phyloP scores from a whole-genome alignment of 106 monocot genomes.

The Dendrobium catenatum region DNA sequence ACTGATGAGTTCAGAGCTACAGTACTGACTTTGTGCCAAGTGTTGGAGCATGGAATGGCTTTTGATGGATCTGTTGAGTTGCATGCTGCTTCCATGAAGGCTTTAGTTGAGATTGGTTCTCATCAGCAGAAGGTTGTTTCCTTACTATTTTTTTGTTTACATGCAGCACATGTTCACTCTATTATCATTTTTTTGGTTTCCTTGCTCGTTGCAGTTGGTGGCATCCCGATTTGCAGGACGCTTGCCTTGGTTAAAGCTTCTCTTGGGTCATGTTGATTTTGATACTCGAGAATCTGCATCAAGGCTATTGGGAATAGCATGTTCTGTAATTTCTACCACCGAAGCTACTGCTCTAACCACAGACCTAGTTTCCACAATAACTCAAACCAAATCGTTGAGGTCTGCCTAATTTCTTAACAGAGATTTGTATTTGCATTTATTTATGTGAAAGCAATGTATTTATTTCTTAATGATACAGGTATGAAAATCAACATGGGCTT shows the following conservation, averaged over 20 bases:
- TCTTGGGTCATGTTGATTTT: conserved; percentile 71
- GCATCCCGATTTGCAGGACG: conserved; percentile 56
- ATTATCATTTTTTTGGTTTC: conserved; percentile 7
- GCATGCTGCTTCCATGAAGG: conserved; percentile 65
- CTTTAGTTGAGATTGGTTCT: conserved; percentile 74
- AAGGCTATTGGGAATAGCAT: conserved; percentile 67
- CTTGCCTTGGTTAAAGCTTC: conserved; percentile 59
- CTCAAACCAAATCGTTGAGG: conserved; percentile 44
- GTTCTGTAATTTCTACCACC: conserved; percentile 44
- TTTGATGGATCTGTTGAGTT: conserved; percentile 80
- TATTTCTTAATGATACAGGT: conserved; percentile 36
- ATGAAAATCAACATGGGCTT: conserved; percentile 78
- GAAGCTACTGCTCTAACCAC: conserved; percentile 42
- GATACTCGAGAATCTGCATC: conserved; percentile 86
- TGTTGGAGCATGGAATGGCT: conserved; percentile 87
- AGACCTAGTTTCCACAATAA: conserved; percentile 39
- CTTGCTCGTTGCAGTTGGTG: conserved; percentile 45
- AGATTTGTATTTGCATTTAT: neutral
- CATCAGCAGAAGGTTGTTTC: conserved; percentile 52
- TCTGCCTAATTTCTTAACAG: conserved; percentile 17
- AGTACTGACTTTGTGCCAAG: conserved; percentile 41
- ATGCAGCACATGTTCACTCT: neutral
- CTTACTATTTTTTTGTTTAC: conserved; percentile 11
- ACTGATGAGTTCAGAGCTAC: conserved; percentile 21
- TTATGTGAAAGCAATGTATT: neutral